phyloP scores from a whole-genome alignment of 2,329 filamentous ascomycete species.

The Fusarium duplospermum region DNA sequence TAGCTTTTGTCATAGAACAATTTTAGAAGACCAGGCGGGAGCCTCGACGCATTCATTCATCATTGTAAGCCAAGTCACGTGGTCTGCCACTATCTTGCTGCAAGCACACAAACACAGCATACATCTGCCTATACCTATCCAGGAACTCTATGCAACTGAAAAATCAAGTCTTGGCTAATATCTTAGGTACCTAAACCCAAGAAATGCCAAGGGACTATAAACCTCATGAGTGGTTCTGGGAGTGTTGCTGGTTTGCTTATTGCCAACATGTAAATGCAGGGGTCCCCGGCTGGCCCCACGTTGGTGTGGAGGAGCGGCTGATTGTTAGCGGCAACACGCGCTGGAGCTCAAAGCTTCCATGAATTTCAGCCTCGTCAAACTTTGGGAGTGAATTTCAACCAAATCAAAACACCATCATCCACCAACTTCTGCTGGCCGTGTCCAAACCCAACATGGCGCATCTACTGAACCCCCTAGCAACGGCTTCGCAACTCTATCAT shows the following conservation, averaged over 20 bases:
- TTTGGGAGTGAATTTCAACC: constrained; percentile 11
- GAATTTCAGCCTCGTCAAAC: constrained; percentile 38
- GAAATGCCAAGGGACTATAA: background rate
- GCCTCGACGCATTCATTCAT: background rate
- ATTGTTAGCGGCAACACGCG: constrained; percentile 23
- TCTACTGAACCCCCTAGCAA: constrained; percentile 78
- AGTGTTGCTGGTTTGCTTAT: background rate
- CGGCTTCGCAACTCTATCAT: constrained; percentile 74
- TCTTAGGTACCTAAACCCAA: background rate
- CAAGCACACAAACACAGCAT: background rate
- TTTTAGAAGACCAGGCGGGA: background rate
- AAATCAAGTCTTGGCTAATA: background rate
- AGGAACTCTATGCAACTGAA: background rate
- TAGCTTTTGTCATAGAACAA: no score
- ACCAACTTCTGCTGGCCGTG: background rate
- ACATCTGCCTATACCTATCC: background rate
- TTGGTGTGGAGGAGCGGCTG: background rate
- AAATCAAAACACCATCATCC: constrained; percentile 7
- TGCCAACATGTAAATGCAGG: constrained; percentile 10
- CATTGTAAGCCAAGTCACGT: background rate
- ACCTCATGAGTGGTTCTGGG: background rate
- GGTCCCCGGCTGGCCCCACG: constrained; percentile 19
- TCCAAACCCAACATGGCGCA: constrained; percentile 60
- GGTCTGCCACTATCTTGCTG: background rate
- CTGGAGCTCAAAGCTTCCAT: constrained; percentile 14